Base-by-base conservation (phyloP, 345 rosid species). In the Eucalyptus curtisii region DNA sequence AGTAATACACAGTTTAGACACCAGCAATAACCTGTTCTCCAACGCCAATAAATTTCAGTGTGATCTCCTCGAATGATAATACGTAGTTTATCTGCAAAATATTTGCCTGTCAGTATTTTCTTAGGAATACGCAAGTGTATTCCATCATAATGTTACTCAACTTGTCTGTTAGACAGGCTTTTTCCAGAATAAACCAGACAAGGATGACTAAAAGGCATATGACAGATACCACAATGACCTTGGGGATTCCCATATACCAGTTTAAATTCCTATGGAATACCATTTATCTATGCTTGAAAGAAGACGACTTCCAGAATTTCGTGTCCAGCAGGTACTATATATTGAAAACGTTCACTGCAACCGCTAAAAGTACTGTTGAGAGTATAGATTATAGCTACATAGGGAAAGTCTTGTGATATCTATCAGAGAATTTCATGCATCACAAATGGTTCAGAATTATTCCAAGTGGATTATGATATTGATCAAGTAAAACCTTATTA, bases 1-100 rank as follows among this genome's bases (percentile, higher is more conserved):
- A 33, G 11, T 4, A 50, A 50, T 14, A 50, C 64, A 52, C 88
- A 89, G 88, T 66, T 86, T 82, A 55, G 31, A 49, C 48, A 61
- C 44, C 31, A 49, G 44, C 49, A 87, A 85, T 89, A 91, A 96
- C 99, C 99, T 93, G 99, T 92, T 97, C 99, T 30, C 94, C 92
- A 86, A 93, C 95, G 49, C 93, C 93, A 87, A 98, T 96, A 93
- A 98, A 98, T 95, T 97, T 97, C 94, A 98, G 92, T 68, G 98
- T 95, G 90, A 97, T 94, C 96, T 97, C 99, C 93, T 98, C 99
- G 93, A 98, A 98, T 89, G 99, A 98, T 88, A 98, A 90, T 86
- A 96, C 84, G 89, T 95, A 95, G 90, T 92, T 97, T 90, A 98
- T 93, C 99, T 97, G 97, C 94, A 92, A 90, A 90, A 92, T 49